phyloP scores from a whole-genome alignment of 371 early-diverging fungal species.

The Smittium culicis region DNA sequence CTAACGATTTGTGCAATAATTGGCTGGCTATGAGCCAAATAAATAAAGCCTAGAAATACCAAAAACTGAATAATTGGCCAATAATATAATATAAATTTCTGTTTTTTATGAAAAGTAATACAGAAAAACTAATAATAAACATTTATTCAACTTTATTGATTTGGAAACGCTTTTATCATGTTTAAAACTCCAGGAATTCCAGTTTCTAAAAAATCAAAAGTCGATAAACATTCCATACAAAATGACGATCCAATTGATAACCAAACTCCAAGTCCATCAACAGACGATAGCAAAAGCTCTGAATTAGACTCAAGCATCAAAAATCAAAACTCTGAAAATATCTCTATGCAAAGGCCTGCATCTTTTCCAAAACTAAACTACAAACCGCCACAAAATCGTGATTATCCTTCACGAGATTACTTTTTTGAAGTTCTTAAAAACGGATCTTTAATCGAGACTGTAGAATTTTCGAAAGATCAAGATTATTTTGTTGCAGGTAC shows the following conservation, averaged over 20 bases:
- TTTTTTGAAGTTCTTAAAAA: constrained; percentile 10
- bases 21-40: no score
- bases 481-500: constrained; percentile 11
- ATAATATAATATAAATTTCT: neutral
- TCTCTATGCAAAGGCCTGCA: no score
- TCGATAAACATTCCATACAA: no score
- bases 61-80: neutral
- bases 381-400: constrained; percentile 10
- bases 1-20: no score
- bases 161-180: neutral
- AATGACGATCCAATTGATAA: no score
- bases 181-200: no score
- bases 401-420: constrained; percentile 1
- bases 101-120: neutral
- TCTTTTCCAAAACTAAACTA: constrained; percentile 4
- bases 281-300: no score
- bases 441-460: neutral
- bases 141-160: neutral
- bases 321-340: no score
- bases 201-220: no score
- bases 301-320: no score
- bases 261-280: no score
- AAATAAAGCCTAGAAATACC: neutral
- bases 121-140: neutral
- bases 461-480: constrained; percentile 3